A percentile compares a stretch with the other conserved stretches of the same genome.
Evolutionary conservation across 768 basidiomycete genomes (phyloP).

Genomic region (Pleurotus citrinopileatus): DNA sequence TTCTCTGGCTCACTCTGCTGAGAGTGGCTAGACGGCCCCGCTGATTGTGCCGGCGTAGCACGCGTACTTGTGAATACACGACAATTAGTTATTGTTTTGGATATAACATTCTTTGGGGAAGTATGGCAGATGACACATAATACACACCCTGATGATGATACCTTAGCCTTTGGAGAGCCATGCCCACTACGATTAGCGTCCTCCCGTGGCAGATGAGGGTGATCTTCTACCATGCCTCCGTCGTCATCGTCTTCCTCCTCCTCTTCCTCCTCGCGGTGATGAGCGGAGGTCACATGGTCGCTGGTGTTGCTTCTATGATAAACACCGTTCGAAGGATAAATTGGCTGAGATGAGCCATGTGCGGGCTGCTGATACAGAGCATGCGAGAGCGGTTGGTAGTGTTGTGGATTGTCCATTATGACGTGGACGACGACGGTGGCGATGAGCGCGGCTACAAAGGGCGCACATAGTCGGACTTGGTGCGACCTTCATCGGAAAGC

Average conservation of each 20-base stretch:
- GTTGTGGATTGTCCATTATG: slow-evolving; percentile 68
- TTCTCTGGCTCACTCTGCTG: slow-evolving; percentile 40
- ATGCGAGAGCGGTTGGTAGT: slow-evolving; percentile 79
- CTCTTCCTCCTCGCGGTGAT: slow-evolving; percentile 40
- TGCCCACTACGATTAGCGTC: slow-evolving; percentile 35
- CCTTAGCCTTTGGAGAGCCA: slow-evolving; percentile 33
- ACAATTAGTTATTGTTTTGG: not conserved
- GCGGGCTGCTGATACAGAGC: slow-evolving; percentile 60
- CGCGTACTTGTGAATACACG: slow-evolving; percentile 19
- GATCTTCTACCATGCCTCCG: slow-evolving; percentile 69
- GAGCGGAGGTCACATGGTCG: slow-evolving; percentile 13
- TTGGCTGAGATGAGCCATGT: slow-evolving; percentile 25
- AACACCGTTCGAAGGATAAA: slow-evolving; percentile 22
- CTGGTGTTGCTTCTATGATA: slow-evolving; percentile 19
- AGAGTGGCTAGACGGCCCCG: slow-evolving; percentile 25
- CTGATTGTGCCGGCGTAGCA: slow-evolving; percentile 22
- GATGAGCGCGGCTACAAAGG: not conserved
- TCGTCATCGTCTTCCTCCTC: slow-evolving; percentile 74
- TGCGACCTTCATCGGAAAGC: not conserved
- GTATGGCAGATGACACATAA: too few species aligned
- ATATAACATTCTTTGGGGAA: not conserved
- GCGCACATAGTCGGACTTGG: slow-evolving; percentile 4
- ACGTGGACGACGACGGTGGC: not conserved
- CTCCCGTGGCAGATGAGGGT: slow-evolving; percentile 47
- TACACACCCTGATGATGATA: slow-evolving; percentile 24